Percentiles rank a stretch among this genome's conserved stretches.
phyloP scores from a whole-genome alignment of 139 green algal genomes.

The Diplosphaera chodatii region DNA sequence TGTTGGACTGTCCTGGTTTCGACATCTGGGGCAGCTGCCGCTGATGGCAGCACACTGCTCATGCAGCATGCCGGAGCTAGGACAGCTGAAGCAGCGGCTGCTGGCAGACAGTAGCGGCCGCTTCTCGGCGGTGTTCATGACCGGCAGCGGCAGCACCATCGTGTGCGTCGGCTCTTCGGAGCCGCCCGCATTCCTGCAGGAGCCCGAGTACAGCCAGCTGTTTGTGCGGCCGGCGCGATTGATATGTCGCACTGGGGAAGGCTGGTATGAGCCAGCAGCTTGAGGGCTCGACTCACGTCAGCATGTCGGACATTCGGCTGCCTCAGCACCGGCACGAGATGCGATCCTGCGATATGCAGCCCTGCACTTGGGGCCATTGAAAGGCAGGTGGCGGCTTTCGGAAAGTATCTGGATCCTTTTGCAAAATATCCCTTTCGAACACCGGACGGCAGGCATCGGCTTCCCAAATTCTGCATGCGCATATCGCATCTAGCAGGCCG shows the following conservation, averaged over 20 bases:
- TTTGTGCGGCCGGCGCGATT: constrained; percentile 75
- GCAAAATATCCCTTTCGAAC: too few relatives aligned
- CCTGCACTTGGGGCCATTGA: too few relatives aligned
- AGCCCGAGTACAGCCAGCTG: constrained; percentile 47
- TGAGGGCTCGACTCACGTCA: background rate
- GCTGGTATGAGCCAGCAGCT: constrained; percentile 56
- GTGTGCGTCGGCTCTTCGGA: constrained; percentile 73
- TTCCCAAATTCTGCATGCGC: too few relatives aligned
- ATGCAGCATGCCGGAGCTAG: constrained; percentile 71
- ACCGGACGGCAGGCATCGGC: too few relatives aligned
- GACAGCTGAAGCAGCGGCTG: constrained; percentile 74
- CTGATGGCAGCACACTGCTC: too few relatives aligned
- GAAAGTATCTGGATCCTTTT: too few relatives aligned
- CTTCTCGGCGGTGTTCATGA: constrained; percentile 94
- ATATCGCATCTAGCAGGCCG: too few relatives aligned
- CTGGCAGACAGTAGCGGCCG: constrained; percentile 13
- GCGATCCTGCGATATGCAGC: too few relatives aligned
- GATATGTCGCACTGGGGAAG: constrained; percentile 48
- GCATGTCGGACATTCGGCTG: background rate
- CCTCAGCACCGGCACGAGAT: too few relatives aligned
- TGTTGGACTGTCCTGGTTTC: too few relatives aligned
- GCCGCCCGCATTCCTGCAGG: constrained; percentile 48
- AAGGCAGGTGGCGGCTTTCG: too few relatives aligned
- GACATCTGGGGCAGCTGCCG: too few relatives aligned
- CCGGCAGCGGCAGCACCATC: constrained; percentile 87